These are phyloP conservation scores for Boletus rufocinnamomeus DNA, from an alignment of 768 basidiomycete species.

Conservation along the genomic window DNA sequence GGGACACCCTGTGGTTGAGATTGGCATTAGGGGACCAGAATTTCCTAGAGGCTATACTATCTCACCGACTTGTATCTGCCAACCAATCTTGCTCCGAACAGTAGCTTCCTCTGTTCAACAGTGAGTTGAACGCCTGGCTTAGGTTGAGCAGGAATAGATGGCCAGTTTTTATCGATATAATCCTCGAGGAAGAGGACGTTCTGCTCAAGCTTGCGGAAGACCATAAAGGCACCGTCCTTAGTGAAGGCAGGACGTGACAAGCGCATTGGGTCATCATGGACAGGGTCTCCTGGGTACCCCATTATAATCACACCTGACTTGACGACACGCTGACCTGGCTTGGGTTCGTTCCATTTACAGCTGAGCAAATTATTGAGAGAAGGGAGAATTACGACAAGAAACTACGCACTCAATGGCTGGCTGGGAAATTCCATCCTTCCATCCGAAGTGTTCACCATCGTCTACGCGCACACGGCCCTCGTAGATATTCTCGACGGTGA, in stretches of 20 bases:
- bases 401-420: not conserved
- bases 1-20: not conserved
- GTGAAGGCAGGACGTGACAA: not conserved
- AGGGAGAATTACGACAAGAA: not conserved
- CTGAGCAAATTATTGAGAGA: not conserved
- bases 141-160: not conserved
- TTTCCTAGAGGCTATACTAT: not conserved
- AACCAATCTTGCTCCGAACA: not conserved
- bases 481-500: not conserved
- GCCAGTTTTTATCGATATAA: not conserved
- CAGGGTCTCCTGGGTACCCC: not conserved
- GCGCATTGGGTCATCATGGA: not conserved
- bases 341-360: not conserved
- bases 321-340: not conserved
- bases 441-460: not conserved
- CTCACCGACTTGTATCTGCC: not conserved
- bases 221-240: not conserved
- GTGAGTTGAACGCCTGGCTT: not conserved
- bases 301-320: not conserved
- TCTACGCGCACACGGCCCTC: not conserved
- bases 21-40: not conserved
- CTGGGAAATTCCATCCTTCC: not conserved
- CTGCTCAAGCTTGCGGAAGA: not conserved
- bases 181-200: not conserved
- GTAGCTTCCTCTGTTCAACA: not conserved